phyloP scores from a whole-genome alignment of 1,139 yeast genomes.

The Nadsonia commutata region DNA sequence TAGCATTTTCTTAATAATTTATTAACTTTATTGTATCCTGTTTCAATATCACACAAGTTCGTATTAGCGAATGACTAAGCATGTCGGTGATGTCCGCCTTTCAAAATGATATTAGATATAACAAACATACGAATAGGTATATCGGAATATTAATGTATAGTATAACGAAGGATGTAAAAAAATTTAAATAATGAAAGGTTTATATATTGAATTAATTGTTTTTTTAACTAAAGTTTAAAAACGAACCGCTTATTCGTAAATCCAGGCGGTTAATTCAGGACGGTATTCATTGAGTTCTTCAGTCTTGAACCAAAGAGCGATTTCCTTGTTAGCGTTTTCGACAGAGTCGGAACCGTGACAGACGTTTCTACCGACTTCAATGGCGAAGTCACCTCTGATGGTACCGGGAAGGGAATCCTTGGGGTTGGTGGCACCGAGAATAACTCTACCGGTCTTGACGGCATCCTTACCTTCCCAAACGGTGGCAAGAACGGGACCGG shows the following conservation, averaged over 20 bases:
- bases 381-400: constrained; percentile 82
- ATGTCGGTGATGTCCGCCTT: too few relatives aligned
- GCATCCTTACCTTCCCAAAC: constrained; percentile 99
- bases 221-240: constrained; percentile 1
- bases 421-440: constrained; percentile 99
- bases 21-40: too few relatives aligned
- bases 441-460: constrained; percentile 95
- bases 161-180: too few relatives aligned
- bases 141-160: too few relatives aligned
- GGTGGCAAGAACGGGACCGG: constrained; percentile 98
- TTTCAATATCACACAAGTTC: too few relatives aligned
- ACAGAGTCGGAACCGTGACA: constrained; percentile 99
- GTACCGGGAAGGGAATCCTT: constrained; percentile 96
- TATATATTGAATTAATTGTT: constrained; percentile 5
- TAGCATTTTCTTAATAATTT: too few relatives aligned
- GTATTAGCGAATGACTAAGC: too few relatives aligned
- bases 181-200: too few relatives aligned
- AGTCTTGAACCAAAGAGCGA: constrained; percentile 93
- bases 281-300: constrained; percentile 93
- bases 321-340: constrained; percentile 94
- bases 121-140: too few relatives aligned
- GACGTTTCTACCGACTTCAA: constrained; percentile 98
- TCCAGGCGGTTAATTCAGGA: constrained; percentile 72
- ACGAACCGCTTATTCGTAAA: constrained; percentile 57
- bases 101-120: too few relatives aligned